Conservation (phyloP, 2,329 filamentous ascomycete genomes). For the Phyllosticta capitalensis region DNA sequence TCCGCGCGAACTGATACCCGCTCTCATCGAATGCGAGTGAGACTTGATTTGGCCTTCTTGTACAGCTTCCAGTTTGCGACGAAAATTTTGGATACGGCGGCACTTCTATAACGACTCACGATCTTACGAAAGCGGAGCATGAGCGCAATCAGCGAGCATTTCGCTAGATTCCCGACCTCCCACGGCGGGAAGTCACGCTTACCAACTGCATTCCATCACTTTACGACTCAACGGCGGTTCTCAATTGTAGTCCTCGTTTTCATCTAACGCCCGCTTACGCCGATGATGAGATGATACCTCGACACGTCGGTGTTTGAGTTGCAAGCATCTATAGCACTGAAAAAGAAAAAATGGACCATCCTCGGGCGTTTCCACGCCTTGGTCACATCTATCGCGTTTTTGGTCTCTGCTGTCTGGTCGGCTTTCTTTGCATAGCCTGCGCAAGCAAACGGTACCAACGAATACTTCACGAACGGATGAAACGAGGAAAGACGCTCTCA, state of each 20-base stretch:
- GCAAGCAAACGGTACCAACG: constrained; percentile 9
- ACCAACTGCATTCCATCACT: constrained; percentile 9
- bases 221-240: constrained; percentile 6
- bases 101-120: constrained; percentile 10
- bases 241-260: background rate
- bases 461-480: constrained; percentile 10
- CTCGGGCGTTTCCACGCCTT: background rate
- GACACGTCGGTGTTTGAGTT: constrained; percentile 9
- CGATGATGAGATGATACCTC: constrained; percentile 11
- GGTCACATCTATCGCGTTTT: background rate
- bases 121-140: constrained; percentile 9
- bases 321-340: constrained; percentile 4
- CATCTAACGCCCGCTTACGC: constrained; percentile 8
- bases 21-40: background rate
- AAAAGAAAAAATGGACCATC: background rate
- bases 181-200: constrained; percentile 4
- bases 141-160: constrained; percentile 7
- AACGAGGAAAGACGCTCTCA: constrained; percentile 2
- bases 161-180: constrained; percentile 9
- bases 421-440: constrained; percentile 11
- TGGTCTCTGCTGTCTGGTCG: constrained; percentile 1
- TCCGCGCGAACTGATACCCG: constrained; percentile 65
- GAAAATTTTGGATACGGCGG: constrained; percentile 9
- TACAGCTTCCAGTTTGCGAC: constrained; percentile 10
- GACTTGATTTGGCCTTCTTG: constrained; percentile 4